A percentile compares a stretch with the other conserved stretches of the same genome.
phyloP scores from a whole-genome alignment of 768 basidiomycete species.

The Boletus reticulatus region DNA sequence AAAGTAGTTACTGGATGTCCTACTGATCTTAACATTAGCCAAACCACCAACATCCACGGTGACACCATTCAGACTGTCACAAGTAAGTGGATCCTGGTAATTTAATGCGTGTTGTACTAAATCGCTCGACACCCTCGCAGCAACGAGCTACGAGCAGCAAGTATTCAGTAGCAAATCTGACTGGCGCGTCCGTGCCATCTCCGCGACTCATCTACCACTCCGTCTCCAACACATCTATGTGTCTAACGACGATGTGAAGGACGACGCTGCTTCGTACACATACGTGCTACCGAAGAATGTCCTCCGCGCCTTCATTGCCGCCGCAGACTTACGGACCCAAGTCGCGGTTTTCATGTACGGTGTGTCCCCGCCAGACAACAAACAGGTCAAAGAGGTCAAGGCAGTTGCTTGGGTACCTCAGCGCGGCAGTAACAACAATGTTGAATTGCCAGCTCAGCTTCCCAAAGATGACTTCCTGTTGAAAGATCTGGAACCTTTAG shows the following conservation, averaged over 20 bases:
- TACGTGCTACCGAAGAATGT: slow-evolving; percentile 98
- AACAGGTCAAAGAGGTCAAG: slow-evolving; percentile 98
- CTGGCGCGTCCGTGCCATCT: slow-evolving; percentile 98
- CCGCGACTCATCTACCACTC: slow-evolving; percentile 92
- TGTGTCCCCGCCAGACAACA: slow-evolving; percentile 90
- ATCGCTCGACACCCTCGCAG: slow-evolving; percentile 32
- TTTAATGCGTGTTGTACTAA: background rate
- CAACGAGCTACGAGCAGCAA: slow-evolving; percentile 96
- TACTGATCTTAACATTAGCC: slow-evolving; percentile 37
- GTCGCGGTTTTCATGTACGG: slow-evolving; percentile 95
- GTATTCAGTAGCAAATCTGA: slow-evolving; percentile 99
- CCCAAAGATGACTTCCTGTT: slow-evolving; percentile 95
- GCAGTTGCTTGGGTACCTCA: slow-evolving; percentile 98
- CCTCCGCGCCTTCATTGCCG: slow-evolving; percentile 88
- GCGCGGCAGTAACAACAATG: slow-evolving; percentile 89
- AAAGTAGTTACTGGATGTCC: background rate
- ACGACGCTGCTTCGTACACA: slow-evolving; percentile 92
- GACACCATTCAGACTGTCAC: slow-evolving; percentile 95
- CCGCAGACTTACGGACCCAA: slow-evolving; percentile 93
- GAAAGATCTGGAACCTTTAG: slow-evolving; percentile 92
- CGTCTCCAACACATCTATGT: slow-evolving; percentile 99
- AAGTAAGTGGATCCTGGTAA: slow-evolving; percentile 46
- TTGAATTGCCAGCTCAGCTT: slow-evolving; percentile 86
- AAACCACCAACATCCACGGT: slow-evolving; percentile 97
- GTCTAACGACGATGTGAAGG: slow-evolving; percentile 98